Base-by-base conservation (phyloP, 495 filamentous ascomycete species). In the Sordaria brevicollis region DNA sequence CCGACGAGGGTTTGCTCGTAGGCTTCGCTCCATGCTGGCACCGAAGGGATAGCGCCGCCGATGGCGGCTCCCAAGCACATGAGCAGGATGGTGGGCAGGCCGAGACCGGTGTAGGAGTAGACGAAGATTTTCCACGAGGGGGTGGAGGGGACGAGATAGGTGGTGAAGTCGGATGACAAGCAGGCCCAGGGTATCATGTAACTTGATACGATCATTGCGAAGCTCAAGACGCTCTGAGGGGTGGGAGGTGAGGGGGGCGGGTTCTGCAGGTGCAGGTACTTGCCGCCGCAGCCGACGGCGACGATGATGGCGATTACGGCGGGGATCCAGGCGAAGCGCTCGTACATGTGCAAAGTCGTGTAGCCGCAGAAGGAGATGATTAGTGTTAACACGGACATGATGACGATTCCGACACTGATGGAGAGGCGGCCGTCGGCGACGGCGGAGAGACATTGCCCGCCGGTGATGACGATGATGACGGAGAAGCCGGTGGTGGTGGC, bases 321-420 rank as follows among this genome's bases (percentile, higher is more conserved):
- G 11, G 83, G 79, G 73, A 87, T 83, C 88, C 88, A 90, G 17
- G 88, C 86, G 68, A 83, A 90, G 54, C 86, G 83, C 79, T 89
- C 88, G 70, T 87, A 90, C 11, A 83, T 71, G 73, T 90, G 83
- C 35, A 91, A 82, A 1, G 85, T 80, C 4, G 80, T 80, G 67
- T 87, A 84, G 31, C 89, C 89, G 74, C 87, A 84, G 73, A 89
- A 86, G 11, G 85, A 86, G 70, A 90, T 83, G 49, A 87, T 67
- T 37, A 89, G 81, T 62, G 82, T 78, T 41, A 90, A 71, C 36
- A 87, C 73, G 5, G 84, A 82, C 21, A 84, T 84, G 70, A 88
- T 84, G 74, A 86, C 79, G 69, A 86, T 86, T 49, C 86, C 83
- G 29, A 82, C 81, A 1, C 74, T 79, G 6, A 81, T 76, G 34